Evolutionary conservation across 768 basidiomycete genomes (phyloP).

Genomic region (Mycena metata): DNA sequence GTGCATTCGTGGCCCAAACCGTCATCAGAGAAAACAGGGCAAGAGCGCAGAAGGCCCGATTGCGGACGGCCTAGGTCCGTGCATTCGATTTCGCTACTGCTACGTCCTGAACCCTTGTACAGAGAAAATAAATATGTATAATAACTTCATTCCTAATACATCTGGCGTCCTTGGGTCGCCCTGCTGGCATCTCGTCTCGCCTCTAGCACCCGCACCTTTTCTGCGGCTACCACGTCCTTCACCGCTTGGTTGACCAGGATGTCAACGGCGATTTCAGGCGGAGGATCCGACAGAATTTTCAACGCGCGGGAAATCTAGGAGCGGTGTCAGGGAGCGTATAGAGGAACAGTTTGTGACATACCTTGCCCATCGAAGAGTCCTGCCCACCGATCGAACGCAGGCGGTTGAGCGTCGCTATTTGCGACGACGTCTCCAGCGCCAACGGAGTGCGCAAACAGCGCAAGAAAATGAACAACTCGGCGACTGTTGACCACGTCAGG

Average conservation of each 20-base stretch:
- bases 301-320: constrained; percentile 69
- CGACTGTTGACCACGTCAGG: constrained; percentile 70
- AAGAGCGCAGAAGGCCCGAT: constrained; percentile 71
- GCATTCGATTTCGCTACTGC: constrained; percentile 31
- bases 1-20: constrained; percentile 83
- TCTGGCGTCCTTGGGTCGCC: constrained; percentile 44
- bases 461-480: constrained; percentile 75
- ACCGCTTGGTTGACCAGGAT: constrained; percentile 68
- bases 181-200: constrained; percentile 49
- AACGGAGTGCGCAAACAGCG: constrained; percentile 67
- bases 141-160: constrained; percentile 26
- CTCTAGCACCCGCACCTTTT: constrained; percentile 73
- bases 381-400: constrained; percentile 61
- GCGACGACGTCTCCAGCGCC: constrained; percentile 65
- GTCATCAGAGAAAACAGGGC: constrained; percentile 81
- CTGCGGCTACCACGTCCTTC: constrained; percentile 76
- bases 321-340: constrained; percentile 19
- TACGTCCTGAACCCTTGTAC: constrained; percentile 29
- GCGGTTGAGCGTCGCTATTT: constrained; percentile 64
- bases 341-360: constrained; percentile 40
- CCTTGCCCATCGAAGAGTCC: constrained; percentile 67
- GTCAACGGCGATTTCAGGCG: constrained; percentile 58
- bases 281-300: constrained; percentile 64
- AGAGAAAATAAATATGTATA: constrained; percentile 27
- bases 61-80: constrained; percentile 67